Conservation (phyloP, 331 rosid genomes). For the Acacia concinna region DNA sequence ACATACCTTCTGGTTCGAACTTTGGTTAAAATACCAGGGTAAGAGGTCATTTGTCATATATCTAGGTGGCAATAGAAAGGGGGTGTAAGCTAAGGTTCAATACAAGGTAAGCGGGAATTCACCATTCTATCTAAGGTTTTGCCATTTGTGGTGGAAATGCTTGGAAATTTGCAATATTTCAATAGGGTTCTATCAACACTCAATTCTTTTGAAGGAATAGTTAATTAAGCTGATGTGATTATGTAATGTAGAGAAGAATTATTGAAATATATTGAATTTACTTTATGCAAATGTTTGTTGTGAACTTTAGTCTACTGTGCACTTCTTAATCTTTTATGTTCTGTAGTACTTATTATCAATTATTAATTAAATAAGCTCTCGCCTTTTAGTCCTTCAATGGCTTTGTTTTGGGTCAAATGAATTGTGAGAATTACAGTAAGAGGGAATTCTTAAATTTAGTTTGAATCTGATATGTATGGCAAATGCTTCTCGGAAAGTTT, state of each 20-base stretch:
- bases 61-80: no score
- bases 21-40: no score
- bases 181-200: not conserved
- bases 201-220: not conserved
- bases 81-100: not conserved
- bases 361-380: no score
- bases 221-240: not conserved
- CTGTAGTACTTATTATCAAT: no score
- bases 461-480: not conserved
- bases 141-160: not conserved
- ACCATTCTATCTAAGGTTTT: not conserved
- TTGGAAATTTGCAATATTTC: no score
- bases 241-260: not conserved
- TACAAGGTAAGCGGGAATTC: not conserved
- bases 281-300: not conserved
- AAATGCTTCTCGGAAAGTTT: not conserved
- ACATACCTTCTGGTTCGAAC: not conserved
- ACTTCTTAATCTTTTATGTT: no score
- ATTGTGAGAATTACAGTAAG: not conserved
- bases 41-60: no score
- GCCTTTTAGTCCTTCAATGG: no score
- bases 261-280: not conserved
- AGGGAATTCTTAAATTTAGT: not conserved
- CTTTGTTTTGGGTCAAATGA: no score
- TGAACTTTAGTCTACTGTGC: not conserved